Evolutionary conservation across 1,284 basidiomycete genomes (phyloP).

Genomic region (Trametes pubescens): DNA sequence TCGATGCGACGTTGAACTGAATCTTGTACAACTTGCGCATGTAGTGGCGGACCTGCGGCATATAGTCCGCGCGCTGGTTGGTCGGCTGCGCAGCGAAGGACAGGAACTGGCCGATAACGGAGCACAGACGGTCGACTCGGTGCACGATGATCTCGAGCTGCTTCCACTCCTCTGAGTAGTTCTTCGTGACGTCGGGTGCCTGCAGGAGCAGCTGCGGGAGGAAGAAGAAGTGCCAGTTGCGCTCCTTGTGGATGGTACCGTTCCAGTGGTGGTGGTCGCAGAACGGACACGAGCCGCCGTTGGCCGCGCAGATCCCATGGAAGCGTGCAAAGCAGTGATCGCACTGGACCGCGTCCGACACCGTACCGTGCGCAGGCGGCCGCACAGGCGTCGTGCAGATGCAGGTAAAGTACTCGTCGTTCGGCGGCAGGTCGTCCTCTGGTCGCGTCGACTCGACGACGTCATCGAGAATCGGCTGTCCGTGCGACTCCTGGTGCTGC

Average conservation of each 20-base stretch:
- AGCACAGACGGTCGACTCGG: conserved; percentile 74
- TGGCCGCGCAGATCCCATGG: conserved; percentile 82
- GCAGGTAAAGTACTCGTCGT: conserved; percentile 83
- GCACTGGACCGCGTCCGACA: conserved; percentile 85
- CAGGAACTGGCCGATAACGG: conserved; percentile 80
- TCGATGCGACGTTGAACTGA: conserved; percentile 81
- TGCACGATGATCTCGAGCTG: conserved; percentile 80
- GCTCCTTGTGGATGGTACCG: conserved; percentile 78
- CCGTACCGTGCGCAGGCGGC: conserved; percentile 73
- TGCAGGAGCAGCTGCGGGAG: conserved; percentile 70
- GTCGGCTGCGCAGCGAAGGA: conserved; percentile 69
- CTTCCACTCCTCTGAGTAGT: conserved; percentile 80
- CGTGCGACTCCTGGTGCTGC: conserved; percentile 67
- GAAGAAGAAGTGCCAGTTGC: conserved; percentile 82
- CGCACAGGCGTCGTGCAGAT: conserved; percentile 79
- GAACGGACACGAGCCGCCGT: conserved; percentile 88
- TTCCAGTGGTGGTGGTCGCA: conserved; percentile 91
- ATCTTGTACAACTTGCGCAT: conserved; percentile 88
- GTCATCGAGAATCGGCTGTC: conserved; percentile 69
- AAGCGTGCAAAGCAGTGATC: conserved; percentile 86
- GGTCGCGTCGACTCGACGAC: conserved; percentile 74
- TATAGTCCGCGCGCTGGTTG: conserved; percentile 75
- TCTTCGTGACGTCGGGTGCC: conserved; percentile 77
- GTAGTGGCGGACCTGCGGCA: conserved; percentile 83
- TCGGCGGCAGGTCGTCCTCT: conserved; percentile 78